Evolutionary conservation across 2,329 filamentous ascomycete genomes (phyloP).

Genomic region (Talaromyces islandicus): DNA sequence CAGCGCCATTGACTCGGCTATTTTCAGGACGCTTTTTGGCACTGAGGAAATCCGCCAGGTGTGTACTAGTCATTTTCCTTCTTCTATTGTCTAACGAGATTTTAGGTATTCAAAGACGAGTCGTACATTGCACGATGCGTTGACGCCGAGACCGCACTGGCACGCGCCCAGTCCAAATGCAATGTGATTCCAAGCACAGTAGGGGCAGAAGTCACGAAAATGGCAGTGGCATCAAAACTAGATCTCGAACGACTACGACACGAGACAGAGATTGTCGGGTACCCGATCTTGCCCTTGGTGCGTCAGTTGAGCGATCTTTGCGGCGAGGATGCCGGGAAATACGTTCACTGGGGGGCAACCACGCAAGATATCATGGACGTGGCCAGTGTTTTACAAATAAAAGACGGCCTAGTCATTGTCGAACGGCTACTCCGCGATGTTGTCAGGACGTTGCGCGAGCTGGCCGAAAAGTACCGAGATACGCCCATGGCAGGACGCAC

Average conservation of each 20-base stretch:
- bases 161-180: conserved; percentile 45
- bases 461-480: conserved; percentile 45
- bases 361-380: conserved; percentile 57
- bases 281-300: conserved; percentile 49
- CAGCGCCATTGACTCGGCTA: conserved; percentile 41
- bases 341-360: conserved; percentile 55
- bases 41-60: conserved; percentile 44
- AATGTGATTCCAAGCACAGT: conserved; percentile 41
- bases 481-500: conserved; percentile 54
- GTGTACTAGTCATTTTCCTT: background rate
- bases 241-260: conserved; percentile 39
- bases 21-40: conserved; percentile 49
- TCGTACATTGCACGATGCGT: conserved; percentile 46
- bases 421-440: conserved; percentile 40
- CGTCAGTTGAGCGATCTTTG: conserved; percentile 40
- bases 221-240: conserved; percentile 27
- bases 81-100: background rate
- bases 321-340: conserved; percentile 33
- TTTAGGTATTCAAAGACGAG: conserved; percentile 45
- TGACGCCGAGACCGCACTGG: conserved; percentile 48
- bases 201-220: conserved; percentile 31
- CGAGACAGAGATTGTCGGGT: conserved; percentile 50
- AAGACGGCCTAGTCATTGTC: conserved; percentile 44
- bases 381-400: conserved; percentile 50
- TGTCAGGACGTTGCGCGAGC: conserved; percentile 34